phyloP scores from a whole-genome alignment of 768 basidiomycete genomes.

The Lactarius pseudohatsudake region DNA sequence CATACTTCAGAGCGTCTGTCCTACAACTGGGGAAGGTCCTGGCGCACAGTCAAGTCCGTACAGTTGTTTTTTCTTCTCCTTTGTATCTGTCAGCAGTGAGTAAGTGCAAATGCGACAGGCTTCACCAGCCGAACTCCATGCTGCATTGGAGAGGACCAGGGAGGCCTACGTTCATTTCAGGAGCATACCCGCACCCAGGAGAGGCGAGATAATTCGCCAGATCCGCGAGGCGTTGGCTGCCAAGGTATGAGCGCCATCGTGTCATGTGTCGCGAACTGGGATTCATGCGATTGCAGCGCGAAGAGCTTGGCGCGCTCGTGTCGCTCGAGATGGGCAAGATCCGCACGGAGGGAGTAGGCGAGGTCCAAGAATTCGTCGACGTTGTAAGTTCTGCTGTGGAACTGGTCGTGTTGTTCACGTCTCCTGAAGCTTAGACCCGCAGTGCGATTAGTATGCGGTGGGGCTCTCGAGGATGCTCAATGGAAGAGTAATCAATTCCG shows the following conservation, averaged over 20 bases:
- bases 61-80: constrained; percentile 32
- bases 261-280: background rate
- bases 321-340: constrained; percentile 93
- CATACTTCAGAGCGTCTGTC: constrained; percentile 68
- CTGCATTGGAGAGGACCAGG: constrained; percentile 63
- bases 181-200: constrained; percentile 77
- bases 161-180: constrained; percentile 75
- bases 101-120: constrained; percentile 43
- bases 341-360: constrained; percentile 83
- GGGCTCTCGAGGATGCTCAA: constrained; percentile 95
- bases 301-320: constrained; percentile 77
- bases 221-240: constrained; percentile 76
- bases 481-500: constrained; percentile 82
- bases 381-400: constrained; percentile 56
- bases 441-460: constrained; percentile 96
- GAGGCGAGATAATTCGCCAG: constrained; percentile 87
- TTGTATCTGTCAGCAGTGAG: background rate
- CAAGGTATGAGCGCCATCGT: constrained; percentile 50
- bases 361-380: constrained; percentile 94
- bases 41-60: constrained; percentile 70
- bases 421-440: background rate
- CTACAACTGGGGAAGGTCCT: constrained; percentile 87
- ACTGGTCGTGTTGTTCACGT: background rate
- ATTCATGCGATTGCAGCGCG: constrained; percentile 48
- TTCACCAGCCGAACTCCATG: constrained; percentile 68